These are phyloP conservation scores for Stagonosporopsis chrysanthemi DNA, from an alignment of 2,329 filamentous ascomycete species.

Conservation along the genomic window DNA sequence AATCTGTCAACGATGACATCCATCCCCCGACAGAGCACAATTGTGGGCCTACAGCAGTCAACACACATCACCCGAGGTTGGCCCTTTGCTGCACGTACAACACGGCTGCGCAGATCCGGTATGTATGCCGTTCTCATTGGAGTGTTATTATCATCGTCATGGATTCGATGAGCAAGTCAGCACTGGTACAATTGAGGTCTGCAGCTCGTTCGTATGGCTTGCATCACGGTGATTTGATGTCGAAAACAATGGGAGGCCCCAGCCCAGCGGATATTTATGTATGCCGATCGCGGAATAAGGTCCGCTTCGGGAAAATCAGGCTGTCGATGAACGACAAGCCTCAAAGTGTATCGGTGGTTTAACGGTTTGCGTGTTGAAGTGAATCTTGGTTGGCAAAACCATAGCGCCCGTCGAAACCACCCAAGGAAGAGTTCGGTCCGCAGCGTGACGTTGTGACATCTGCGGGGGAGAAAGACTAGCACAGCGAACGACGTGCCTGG, in stretches of 20 bases:
- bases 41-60: not conserved
- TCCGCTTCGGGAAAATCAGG: constrained; percentile 6
- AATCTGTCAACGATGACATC: constrained; percentile 8
- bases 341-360: constrained; percentile 22
- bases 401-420: constrained; percentile 11
- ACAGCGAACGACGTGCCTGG: not conserved
- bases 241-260: constrained; percentile 4
- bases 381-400: constrained; percentile 11
- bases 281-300: constrained; percentile 18
- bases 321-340: constrained; percentile 7
- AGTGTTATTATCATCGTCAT: not conserved
- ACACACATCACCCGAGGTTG: not conserved
- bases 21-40: constrained; percentile 2
- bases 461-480: not conserved
- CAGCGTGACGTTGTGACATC: constrained; percentile 8
- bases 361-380: constrained; percentile 14
- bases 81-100: not conserved
- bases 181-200: not conserved
- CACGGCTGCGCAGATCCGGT: constrained; percentile 1
- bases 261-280: constrained; percentile 10
- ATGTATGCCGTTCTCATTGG: constrained; percentile 3
- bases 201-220: not conserved
- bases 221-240: constrained; percentile 5
- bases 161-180: not conserved
- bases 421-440: constrained; percentile 5